Conservation (phyloP, 192 early-diverging fungal species). For the Umbelopsis sp. region DNA sequence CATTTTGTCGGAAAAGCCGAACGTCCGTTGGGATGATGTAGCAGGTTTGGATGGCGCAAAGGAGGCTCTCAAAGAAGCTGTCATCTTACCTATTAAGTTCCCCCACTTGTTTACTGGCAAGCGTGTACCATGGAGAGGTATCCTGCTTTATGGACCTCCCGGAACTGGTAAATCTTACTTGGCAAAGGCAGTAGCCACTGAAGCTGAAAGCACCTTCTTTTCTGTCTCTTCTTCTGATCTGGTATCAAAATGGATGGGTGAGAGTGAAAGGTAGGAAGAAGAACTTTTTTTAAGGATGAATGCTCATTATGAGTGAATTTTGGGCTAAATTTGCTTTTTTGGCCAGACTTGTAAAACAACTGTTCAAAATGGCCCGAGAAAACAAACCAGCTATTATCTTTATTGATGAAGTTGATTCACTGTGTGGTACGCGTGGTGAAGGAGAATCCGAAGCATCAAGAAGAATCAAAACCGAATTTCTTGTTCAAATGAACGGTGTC, state of each 20-base stretch:
- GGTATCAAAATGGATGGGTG: slow-evolving; percentile 99
- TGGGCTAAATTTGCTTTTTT: not conserved
- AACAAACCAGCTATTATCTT: slow-evolving; percentile 96
- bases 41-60: slow-evolving; percentile 96
- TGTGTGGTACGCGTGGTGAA: slow-evolving; percentile 94
- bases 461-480: slow-evolving; percentile 96
- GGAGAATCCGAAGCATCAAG: slow-evolving; percentile 95
- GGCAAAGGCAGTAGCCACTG: slow-evolving; percentile 97
- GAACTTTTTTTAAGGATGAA: not conserved
- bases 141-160: slow-evolving; percentile 95
- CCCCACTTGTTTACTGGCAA: slow-evolving; percentile 96
- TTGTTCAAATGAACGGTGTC: slow-evolving; percentile 99
- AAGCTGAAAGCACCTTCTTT: slow-evolving; percentile 95
- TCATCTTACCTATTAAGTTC: slow-evolving; percentile 97
- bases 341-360: slow-evolving; percentile 83
- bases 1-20: slow-evolving; percentile 94
- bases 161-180: slow-evolving; percentile 98
- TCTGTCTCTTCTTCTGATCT: slow-evolving; percentile 97
- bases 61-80: slow-evolving; percentile 97
- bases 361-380: slow-evolving; percentile 93
- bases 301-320: not conserved
- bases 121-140: slow-evolving; percentile 95
- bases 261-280: slow-evolving; percentile 91
- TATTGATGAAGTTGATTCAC: slow-evolving; percentile 98
- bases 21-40: slow-evolving; percentile 96